These are phyloP conservation scores for Maudiozyma barnettii DNA, from an alignment of 805 yeast species.

Conservation along the genomic window DNA sequence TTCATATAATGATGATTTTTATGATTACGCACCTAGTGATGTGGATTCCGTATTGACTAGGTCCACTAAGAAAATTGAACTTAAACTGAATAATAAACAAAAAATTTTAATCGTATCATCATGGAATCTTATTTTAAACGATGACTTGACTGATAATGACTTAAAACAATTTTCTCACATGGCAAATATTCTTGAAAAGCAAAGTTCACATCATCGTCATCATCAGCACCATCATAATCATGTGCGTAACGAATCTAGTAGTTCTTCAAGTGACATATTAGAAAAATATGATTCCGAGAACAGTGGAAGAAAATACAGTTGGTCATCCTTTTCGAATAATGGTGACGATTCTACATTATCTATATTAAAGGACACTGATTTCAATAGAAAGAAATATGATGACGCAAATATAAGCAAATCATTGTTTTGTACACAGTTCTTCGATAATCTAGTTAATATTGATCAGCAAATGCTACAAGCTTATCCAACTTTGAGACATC, in stretches of 20 bases:
- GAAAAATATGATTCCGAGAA: neutral
- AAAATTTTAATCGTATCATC: slow-evolving; percentile 29
- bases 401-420: slow-evolving; percentile 32
- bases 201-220: neutral
- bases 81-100: slow-evolving; percentile 17
- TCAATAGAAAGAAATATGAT: neutral
- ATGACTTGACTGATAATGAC: slow-evolving; percentile 13
- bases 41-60: neutral
- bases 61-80: neutral
- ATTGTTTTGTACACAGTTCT: slow-evolving; percentile 67
- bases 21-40: neutral
- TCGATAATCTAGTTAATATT: slow-evolving; percentile 55
- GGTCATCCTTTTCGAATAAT: neutral
- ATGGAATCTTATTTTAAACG: slow-evolving; percentile 33
- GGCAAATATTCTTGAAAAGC: neutral
- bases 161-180: slow-evolving; percentile 3
- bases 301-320: neutral
- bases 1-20: neutral
- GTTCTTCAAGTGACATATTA: neutral
- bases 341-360: neutral
- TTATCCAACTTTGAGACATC: slow-evolving; percentile 70
- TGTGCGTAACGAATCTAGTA: neutral
- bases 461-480: slow-evolving; percentile 50
- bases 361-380: neutral
- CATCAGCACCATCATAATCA: neutral